phyloP scores from a whole-genome alignment of 371 early-diverging fungal species.

The Amoeboaphelidium protococcarum region DNA sequence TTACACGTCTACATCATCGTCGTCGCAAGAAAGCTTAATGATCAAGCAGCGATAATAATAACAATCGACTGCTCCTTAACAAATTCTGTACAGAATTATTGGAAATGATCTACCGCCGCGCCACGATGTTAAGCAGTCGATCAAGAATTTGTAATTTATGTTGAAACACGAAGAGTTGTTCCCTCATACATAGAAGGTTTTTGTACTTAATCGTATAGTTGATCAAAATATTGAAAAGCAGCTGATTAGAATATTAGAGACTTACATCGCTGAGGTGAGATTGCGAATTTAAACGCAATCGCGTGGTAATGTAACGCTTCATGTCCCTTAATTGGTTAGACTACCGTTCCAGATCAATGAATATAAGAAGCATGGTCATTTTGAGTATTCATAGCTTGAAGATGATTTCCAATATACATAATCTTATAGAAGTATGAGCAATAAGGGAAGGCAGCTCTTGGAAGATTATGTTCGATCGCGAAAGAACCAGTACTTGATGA shows the following conservation, averaged over 20 bases:
- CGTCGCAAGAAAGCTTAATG: no score
- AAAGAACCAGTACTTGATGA: conserved; percentile 43
- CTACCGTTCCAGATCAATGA: conserved; percentile 27
- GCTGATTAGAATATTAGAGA: conserved; percentile 24
- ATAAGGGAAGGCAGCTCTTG: conserved; percentile 26
- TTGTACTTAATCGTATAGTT: conserved; percentile 34
- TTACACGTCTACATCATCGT: no score
- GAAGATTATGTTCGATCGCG: conserved; percentile 34
- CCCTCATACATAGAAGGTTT: conserved; percentile 27
- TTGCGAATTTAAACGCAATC: no score
- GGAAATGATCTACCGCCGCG: conserved; percentile 43
- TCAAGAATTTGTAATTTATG: conserved; percentile 33
- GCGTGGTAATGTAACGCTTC: no score
- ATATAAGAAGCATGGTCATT: conserved; percentile 34
- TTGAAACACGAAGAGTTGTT: conserved; percentile 31
- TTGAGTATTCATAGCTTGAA: conserved; percentile 33
- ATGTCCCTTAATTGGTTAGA: conserved; percentile 25
- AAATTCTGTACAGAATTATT: conserved; percentile 34
- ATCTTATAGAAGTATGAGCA: no score
- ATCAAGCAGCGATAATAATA: no score
- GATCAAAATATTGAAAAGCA: conserved; percentile 26
- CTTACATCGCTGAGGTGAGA: no score
- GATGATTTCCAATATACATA: conserved; percentile 28
- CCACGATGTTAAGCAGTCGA: conserved; percentile 32
- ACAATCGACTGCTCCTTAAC: no score